Base-by-base conservation (phyloP, 1,284 basidiomycete genomes). In the Fomitiporia mediterranea region DNA sequence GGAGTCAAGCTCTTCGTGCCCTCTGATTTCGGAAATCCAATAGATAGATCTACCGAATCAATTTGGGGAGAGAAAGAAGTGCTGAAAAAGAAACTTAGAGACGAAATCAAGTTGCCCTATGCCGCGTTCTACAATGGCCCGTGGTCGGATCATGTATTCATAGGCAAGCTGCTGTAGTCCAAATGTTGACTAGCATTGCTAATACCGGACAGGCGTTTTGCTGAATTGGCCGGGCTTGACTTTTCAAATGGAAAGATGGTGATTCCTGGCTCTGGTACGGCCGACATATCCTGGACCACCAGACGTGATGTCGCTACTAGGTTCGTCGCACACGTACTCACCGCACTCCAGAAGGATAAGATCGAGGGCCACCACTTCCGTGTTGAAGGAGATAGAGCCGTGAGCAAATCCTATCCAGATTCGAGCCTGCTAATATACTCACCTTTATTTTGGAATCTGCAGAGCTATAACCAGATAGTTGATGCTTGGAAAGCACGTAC, bases 1-100 rank as follows among this genome's bases (percentile, higher is more conserved):
- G 69, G 68, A 6, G 72, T 74, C 15, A 66, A 68, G 51, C 42
- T 72, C 46, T 74, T 75, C 53, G 64, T 75, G 4, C 74, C 73
- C 2, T 71, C 69, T 11, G 73, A 75, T 53, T 73, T 66, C 19
- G 71, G 72, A 5, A 64, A 64, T n/a, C 55, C 51, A 4, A 61
- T 57, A 2, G 66, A 71, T 19, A 64, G 63, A 4, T 58, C 60
- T 3, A 64, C 61, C 44, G 64, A 64, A 0, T 68, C 67, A 25
- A 6, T 48, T 34, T 1, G 30, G 58, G n/a, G 50, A n/a, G 27
- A 11, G 21, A 25, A 64, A 62, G 37, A 39, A 39, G 19, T 15
- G 25, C 19, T 27, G 60, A 11, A 58, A 55, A 59, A 60, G 64
- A 17, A 61, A 71, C 35, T 52, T 73, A 48, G 62, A 65, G 27